A percentile compares a stretch with the other conserved stretches of the same genome.
Conservation (phyloP, 2,329 filamentous ascomycete species). For the Sporothrix curviconia region DNA sequence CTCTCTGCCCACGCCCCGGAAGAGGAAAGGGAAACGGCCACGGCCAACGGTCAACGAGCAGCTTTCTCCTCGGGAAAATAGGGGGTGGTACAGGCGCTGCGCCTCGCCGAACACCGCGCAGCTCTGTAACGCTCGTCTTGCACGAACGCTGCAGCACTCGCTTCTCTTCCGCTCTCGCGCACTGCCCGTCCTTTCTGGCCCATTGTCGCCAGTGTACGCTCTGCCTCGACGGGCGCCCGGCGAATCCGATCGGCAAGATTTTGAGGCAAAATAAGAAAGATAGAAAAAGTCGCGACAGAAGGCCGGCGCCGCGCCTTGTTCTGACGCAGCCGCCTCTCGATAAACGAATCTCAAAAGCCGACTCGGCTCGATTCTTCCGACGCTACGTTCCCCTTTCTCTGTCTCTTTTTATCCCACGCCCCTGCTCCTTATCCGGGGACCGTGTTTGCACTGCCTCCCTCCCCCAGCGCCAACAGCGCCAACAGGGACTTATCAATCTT, state of each 20-base stretch:
- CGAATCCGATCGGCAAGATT: not conserved
- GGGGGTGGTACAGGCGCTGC: slow-evolving; percentile 7
- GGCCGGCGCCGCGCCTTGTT: too few relatives aligned
- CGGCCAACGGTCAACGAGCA: not conserved
- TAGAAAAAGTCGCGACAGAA: too few relatives aligned
- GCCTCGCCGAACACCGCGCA: not conserved
- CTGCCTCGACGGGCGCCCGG: not conserved
- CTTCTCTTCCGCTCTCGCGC: too few relatives aligned
- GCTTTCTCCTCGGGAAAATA: too few relatives aligned
- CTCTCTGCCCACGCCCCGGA: not conserved
- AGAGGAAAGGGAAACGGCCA: not conserved
- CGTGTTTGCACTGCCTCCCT: slow-evolving; percentile 6
- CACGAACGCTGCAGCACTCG: not conserved
- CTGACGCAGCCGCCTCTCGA: not conserved
- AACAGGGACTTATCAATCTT: not conserved
- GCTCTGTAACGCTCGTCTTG: too few relatives aligned
- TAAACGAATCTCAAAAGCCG: not conserved
- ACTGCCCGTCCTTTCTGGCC: not conserved
- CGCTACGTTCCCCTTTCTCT: not conserved
- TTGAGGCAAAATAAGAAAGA: too few relatives aligned
- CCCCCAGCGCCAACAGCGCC: not conserved
- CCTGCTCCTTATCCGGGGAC: slow-evolving; percentile 3
- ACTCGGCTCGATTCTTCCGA: not conserved
- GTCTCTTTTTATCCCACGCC: not conserved
- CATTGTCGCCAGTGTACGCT: not conserved